Percentiles rank a stretch among this genome's conserved stretches.
These are phyloP conservation scores for Aquanectria penicillioides DNA, from an alignment of 2,329 filamentous ascomycete genomes.

Conservation along the genomic window DNA sequence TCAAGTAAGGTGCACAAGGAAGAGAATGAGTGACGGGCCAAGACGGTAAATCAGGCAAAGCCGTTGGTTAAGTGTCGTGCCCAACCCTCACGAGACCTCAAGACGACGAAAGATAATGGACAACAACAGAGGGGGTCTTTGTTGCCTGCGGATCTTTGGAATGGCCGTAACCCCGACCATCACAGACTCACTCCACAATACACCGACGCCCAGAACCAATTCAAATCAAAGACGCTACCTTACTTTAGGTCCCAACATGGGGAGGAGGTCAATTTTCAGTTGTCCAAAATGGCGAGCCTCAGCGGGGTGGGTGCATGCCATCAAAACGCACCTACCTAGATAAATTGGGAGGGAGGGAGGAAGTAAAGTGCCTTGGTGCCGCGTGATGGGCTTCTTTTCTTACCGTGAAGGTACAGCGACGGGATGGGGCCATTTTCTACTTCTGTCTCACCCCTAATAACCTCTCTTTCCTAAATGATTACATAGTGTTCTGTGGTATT, in stretches of 20 bases:
- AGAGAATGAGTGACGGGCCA: too few species aligned
- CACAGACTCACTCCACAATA: not conserved
- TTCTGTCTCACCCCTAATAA: too few species aligned
- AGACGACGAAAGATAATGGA: not conserved
- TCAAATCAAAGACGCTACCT: not conserved
- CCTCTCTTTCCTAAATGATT: too few species aligned
- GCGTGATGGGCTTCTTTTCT: too few species aligned
- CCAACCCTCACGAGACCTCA: conserved; percentile 14
- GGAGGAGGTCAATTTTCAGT: not conserved
- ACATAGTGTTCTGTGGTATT: too few species aligned
- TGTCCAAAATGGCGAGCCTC: not conserved
- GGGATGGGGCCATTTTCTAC: too few species aligned
- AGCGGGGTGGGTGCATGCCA: too few species aligned
- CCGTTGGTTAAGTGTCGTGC: not conserved
- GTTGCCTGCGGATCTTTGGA: conserved; percentile 39
- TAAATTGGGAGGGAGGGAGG: too few species aligned
- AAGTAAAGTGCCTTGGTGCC: too few species aligned
- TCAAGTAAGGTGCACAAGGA: not conserved
- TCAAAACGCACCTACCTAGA: too few species aligned
- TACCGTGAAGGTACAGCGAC: too few species aligned
- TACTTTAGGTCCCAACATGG: not conserved
- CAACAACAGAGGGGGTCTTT: conserved; percentile 12
- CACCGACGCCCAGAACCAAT: not conserved
- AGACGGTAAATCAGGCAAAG: not conserved
- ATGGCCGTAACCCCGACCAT: conserved; percentile 36